Evolutionary conservation across 495 filamentous ascomycete genomes (phyloP), one percentile per base, ranked within the genome.

Genomic region (Hypomontagnella monticulosa): DNA sequence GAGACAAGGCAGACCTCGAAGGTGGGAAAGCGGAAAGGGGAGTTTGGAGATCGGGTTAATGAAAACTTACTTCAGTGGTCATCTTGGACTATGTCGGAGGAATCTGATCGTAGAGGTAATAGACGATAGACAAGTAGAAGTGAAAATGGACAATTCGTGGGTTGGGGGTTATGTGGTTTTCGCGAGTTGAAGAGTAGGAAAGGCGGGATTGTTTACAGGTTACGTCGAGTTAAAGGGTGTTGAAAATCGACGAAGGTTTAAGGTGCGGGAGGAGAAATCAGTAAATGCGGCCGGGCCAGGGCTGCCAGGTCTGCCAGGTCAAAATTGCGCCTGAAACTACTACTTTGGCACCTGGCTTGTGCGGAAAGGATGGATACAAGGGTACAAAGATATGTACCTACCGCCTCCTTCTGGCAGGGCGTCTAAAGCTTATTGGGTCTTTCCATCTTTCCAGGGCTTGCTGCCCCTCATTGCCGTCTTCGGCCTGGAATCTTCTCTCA

Each of bases 61-160:
- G 53, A 60, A 38, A 77, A 84, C 87, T 78, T 79, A 89, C 87
- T 81, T 90, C 87, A 70, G 79, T 87, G 71, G 87, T 86, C 87
- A 90, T 90, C 67, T 77, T 87, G 71, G 57, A 30, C 42, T 54
- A 53, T 48, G 54, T 30, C 37, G 60, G 27, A 58, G 42, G 57
- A 55, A 62, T 12, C 14, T 38, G 54, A 18, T 18, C 33, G 48
- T 55, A 54, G 69, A 66, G 53, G 66, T 70, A 71, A 53, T 38
- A 41, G 63, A 72, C 59, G 65, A 72, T 49, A 63, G 63, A 63
- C 67, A 71, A 64, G 53, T 55, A 49, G 56, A 41, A 40, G 52
- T 41, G 40, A 63, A 64, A 70, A 66, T 62, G 48, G 57, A 59
- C 36, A 49, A 63, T 70, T 61, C 2, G n/a, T 38, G 9, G 8